Conservation (phyloP, 2,329 filamentous ascomycete species). For the Fusarium abutilonis region DNA sequence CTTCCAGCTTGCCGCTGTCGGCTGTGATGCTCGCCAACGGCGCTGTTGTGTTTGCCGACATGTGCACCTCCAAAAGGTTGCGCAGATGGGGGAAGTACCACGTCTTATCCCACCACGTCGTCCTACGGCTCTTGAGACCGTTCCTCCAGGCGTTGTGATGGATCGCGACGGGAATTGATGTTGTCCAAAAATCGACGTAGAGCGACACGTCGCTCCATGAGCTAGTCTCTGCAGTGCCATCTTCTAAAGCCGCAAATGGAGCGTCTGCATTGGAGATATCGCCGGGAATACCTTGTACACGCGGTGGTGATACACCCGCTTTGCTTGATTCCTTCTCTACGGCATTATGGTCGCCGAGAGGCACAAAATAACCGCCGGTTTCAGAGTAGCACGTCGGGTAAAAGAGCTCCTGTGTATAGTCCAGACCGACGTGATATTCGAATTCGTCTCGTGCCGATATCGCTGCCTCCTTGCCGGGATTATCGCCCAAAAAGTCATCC, state of each 20-base stretch:
- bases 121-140: slow-evolving; percentile 39
- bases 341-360: slow-evolving; percentile 23
- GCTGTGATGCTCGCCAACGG: slow-evolving; percentile 29
- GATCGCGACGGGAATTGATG: slow-evolving; percentile 37
- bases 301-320: slow-evolving; percentile 40
- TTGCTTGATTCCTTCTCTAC: slow-evolving; percentile 32
- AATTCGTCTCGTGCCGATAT: slow-evolving; percentile 27
- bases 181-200: slow-evolving; percentile 43
- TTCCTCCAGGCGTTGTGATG: slow-evolving; percentile 44
- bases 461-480: slow-evolving; percentile 28
- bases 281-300: slow-evolving; percentile 35
- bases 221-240: background rate
- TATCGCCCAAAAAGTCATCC: slow-evolving; percentile 22
- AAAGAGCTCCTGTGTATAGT: slow-evolving; percentile 47
- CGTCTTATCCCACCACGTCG: slow-evolving; percentile 43
- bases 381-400: slow-evolving; percentile 46
- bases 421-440: slow-evolving; percentile 45
- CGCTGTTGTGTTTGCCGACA: slow-evolving; percentile 24
- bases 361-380: slow-evolving; percentile 41
- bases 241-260: slow-evolving; percentile 24
- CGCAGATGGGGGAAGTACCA: slow-evolving; percentile 43
- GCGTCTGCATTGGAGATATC: slow-evolving; percentile 35
- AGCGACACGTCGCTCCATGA: slow-evolving; percentile 40
- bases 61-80: slow-evolving; percentile 34
- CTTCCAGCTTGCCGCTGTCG: slow-evolving; percentile 18